phyloP scores from a whole-genome alignment of 768 basidiomycete species.

The Thelephora aurantiotincta region DNA sequence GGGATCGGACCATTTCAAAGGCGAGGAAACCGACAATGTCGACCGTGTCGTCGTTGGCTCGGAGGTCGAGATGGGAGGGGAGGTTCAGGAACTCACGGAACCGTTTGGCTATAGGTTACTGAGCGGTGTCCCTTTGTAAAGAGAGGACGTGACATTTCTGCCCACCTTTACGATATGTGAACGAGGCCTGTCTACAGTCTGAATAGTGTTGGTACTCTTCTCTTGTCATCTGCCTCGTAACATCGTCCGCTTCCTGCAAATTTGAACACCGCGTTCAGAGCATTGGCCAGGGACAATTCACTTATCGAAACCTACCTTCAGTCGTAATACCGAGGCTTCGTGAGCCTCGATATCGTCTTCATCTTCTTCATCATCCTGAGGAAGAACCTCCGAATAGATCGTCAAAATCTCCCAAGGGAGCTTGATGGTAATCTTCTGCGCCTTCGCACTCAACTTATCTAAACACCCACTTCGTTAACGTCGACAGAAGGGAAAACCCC shows the following conservation, averaged over 20 bases:
- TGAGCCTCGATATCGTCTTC: conserved; percentile 94
- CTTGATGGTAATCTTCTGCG: conserved; percentile 88
- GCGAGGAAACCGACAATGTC: conserved; percentile 96
- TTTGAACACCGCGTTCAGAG: background rate
- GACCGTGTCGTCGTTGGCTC: conserved; percentile 85
- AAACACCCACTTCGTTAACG: background rate
- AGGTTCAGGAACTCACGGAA: conserved; percentile 92
- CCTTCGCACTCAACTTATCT: conserved; percentile 75
- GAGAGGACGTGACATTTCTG: background rate
- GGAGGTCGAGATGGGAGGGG: conserved; percentile 73
- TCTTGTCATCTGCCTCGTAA: conserved; percentile 89
- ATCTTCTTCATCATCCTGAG: conserved; percentile 90
- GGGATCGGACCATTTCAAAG: conserved; percentile 92
- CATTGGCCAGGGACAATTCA: background rate
- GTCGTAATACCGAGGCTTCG: conserved; percentile 80
- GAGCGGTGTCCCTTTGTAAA: background rate
- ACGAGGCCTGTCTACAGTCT: conserved; percentile 91
- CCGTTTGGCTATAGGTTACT: conserved; percentile 52
- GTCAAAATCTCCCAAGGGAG: conserved; percentile 93
- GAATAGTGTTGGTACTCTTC: conserved; percentile 97
- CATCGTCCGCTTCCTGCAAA: conserved; percentile 82
- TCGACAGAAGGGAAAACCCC: background rate
- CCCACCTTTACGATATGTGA: conserved; percentile 90
- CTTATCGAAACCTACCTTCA: conserved; percentile 39
- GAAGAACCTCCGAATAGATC: conserved; percentile 81